Percentiles rank a stretch among this genome's conserved stretches.
Evolutionary conservation across 2,329 filamentous ascomycete species (phyloP).

Genomic region (Aspergillus felis): DNA sequence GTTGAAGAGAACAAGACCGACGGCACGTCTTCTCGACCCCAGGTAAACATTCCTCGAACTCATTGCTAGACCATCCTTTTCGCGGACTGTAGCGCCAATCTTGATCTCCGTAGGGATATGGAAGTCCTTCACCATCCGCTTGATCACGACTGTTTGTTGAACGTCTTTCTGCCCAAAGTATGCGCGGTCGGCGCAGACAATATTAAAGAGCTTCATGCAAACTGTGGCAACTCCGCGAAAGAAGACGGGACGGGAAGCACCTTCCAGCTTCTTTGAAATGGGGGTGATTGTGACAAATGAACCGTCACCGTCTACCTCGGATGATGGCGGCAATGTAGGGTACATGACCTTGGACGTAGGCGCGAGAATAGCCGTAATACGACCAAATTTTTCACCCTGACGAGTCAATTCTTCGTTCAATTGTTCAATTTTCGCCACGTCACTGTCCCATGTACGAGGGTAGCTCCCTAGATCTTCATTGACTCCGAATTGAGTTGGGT

Average conservation of each 20-base stretch:
- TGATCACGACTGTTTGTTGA: constrained; percentile 90
- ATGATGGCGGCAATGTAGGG: constrained; percentile 69
- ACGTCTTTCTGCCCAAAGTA: constrained; percentile 98
- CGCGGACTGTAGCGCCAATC: constrained; percentile 71
- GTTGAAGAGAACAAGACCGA: constrained; percentile 68
- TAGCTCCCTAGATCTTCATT: constrained; percentile 86
- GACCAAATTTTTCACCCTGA: constrained; percentile 52
- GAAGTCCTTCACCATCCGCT: constrained; percentile 82
- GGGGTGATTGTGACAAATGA: constrained; percentile 92
- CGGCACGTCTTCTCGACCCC: constrained; percentile 65
- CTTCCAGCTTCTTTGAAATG: constrained; percentile 75
- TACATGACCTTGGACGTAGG: constrained; percentile 84
- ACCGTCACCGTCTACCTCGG: constrained; percentile 71
- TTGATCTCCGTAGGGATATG: constrained; percentile 71
- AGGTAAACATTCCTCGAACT: constrained; percentile 95
- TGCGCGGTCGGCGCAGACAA: constrained; percentile 70
- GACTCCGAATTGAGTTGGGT: constrained; percentile 91
- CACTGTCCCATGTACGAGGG: constrained; percentile 81
- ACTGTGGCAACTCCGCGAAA: constrained; percentile 95
- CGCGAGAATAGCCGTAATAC: constrained; percentile 79
- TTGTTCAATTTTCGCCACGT: constrained; percentile 62
- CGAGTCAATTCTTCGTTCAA: constrained; percentile 71
- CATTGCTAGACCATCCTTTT: constrained; percentile 77
- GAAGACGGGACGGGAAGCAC: constrained; percentile 82
- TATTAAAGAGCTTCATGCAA: constrained; percentile 90